These are phyloP conservation scores for Bauhinia variegata DNA, from an alignment of 306 rosid genomes.

Conservation along the genomic window DNA sequence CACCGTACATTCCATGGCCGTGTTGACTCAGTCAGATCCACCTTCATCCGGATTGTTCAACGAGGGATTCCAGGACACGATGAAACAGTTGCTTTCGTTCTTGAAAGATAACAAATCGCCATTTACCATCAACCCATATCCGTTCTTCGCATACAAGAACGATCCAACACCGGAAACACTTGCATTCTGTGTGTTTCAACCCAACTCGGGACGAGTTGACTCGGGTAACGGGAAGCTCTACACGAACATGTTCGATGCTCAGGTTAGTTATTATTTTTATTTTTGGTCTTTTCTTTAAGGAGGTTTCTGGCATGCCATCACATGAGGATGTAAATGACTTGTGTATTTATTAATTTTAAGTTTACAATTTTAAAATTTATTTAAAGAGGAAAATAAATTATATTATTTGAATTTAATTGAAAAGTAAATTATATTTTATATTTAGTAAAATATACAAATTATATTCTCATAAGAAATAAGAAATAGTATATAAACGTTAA, in stretches of 20 bases:
- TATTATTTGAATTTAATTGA: too few relatives aligned
- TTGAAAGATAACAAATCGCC: slow-evolving; percentile 68
- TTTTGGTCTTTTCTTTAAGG: too few relatives aligned
- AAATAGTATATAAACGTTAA: too few relatives aligned
- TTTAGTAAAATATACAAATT: too few relatives aligned
- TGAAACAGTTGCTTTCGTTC: slow-evolving; percentile 57
- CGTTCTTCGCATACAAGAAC: slow-evolving; percentile 80
- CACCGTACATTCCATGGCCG: slow-evolving; percentile 82
- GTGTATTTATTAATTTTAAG: too few relatives aligned
- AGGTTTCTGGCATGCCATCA: too few relatives aligned
- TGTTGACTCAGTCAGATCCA: slow-evolving; percentile 74
- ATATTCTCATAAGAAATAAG: too few relatives aligned
- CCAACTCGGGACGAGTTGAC: slow-evolving; percentile 84
- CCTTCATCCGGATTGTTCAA: slow-evolving; percentile 77
- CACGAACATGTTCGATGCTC: slow-evolving; percentile 94
- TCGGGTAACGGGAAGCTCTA: slow-evolving; percentile 73
- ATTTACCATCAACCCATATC: slow-evolving; percentile 79
- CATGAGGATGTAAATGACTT: too few relatives aligned
- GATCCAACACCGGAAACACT: slow-evolving; percentile 84
- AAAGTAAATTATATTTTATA: too few relatives aligned
- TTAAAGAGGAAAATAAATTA: too few relatives aligned
- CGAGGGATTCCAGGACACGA: slow-evolving; percentile 42
- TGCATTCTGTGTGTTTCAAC: slow-evolving; percentile 78
- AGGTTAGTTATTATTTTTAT: slow-evolving; percentile 52
- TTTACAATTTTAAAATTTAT: too few relatives aligned